These are phyloP conservation scores for Silene coronaria DNA, from an alignment of 179 eudicot species.

Conservation along the genomic window DNA sequence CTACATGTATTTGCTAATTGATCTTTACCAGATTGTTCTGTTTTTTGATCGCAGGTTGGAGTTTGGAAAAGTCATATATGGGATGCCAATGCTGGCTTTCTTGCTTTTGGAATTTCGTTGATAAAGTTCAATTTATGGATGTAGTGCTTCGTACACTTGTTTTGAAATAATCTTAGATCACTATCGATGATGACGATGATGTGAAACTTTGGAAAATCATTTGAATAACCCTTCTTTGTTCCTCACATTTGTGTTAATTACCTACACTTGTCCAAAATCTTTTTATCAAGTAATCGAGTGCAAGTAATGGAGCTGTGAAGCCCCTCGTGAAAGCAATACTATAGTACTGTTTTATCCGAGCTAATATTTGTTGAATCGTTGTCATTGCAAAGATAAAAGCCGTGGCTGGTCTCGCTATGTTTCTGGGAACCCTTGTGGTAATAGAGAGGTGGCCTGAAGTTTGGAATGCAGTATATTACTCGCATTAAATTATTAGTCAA, in stretches of 20 bases:
- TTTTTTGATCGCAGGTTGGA: not conserved
- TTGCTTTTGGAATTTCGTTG: constrained; percentile 7
- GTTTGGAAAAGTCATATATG: not conserved
- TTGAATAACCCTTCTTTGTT: not conserved
- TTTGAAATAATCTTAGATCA: constrained; percentile 12
- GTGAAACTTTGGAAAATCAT: constrained; percentile 7
- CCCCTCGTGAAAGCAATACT: no score
- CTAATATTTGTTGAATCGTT: no score
- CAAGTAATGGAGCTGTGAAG: no score
- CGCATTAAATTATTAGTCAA: no score
- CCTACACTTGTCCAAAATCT: not conserved
- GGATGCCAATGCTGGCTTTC: not conserved
- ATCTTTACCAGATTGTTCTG: not conserved
- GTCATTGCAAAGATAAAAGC: no score
- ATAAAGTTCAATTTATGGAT: constrained; percentile 4
- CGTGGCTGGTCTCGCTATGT: no score
- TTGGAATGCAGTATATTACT: no score
- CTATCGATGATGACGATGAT: constrained; percentile 11
- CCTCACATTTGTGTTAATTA: not conserved
- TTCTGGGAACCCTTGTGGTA: no score
- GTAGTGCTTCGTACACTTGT: not conserved
- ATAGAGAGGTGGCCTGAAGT: no score
- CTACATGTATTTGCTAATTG: not conserved
- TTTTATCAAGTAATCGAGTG: no score
- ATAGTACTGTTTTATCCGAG: no score